Percentiles rank a stretch among this genome's conserved stretches.
phyloP scores from a whole-genome alignment of 2,329 filamentous ascomycete species.

The Pseudocercospora eumusae region DNA sequence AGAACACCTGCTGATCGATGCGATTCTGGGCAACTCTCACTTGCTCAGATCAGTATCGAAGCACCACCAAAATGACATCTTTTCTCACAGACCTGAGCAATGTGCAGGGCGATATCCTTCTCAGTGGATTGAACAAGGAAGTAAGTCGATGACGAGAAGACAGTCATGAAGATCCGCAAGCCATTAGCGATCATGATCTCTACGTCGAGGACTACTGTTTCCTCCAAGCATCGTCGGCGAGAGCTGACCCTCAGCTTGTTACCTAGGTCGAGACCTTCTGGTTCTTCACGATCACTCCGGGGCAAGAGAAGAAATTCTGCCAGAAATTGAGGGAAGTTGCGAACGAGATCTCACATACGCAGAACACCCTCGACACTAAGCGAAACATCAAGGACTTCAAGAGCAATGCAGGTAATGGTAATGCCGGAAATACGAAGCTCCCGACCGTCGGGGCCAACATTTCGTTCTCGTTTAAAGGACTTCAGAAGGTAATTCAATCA shows the following conservation, averaged over 20 bases:
- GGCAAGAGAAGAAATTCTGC: constrained; percentile 27
- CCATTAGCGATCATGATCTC: too few relatives aligned
- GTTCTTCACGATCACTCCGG: constrained; percentile 32
- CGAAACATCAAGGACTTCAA: constrained; percentile 29
- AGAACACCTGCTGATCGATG: not conserved
- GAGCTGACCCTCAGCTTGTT: not conserved
- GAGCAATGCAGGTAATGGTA: constrained; percentile 16
- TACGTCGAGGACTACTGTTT: not conserved
- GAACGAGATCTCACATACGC: constrained; percentile 30
- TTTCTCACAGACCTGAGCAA: constrained; percentile 26
- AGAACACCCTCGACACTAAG: constrained; percentile 26
- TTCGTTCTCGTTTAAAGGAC: constrained; percentile 33
- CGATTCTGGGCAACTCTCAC: not conserved
- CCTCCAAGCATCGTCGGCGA: not conserved
- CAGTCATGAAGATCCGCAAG: too few relatives aligned
- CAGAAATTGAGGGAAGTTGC: constrained; percentile 27
- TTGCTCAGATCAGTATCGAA: not conserved
- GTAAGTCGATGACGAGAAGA: not conserved
- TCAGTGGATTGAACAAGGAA: constrained; percentile 32
- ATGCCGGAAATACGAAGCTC: constrained; percentile 17
- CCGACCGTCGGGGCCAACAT: constrained; percentile 34
- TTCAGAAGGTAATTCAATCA: constrained; percentile 31
- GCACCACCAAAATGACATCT: constrained; percentile 14
- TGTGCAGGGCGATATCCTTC: constrained; percentile 36
- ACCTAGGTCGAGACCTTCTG: constrained; percentile 30